Base-by-base conservation (phyloP, 148 eudicot species). In the Rhododendron williamsianum region DNA sequence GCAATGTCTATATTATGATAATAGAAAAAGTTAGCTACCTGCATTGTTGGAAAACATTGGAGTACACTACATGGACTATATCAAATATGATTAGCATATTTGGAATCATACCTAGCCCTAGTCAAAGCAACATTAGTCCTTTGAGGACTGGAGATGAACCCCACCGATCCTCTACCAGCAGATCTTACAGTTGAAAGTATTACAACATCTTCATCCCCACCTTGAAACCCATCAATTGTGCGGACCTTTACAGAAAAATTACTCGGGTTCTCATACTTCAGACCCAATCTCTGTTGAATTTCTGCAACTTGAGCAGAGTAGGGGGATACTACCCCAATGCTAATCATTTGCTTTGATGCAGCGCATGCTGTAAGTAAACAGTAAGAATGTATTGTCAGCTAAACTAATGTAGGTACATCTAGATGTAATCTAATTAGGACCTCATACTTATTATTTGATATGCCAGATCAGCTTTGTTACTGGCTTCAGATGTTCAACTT, bases 101-200 rank as follows among this genome's bases (percentile, higher is more conserved):
- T 85, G 38, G 51, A 27, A n/a, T 19, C 80, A 52, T 86, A 93
- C 96, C 98, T 90, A 71, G 96, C 98, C 87, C 98, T 86, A 48
- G 96, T 95, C 49, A 95, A 89, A 78, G 98, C 95, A 58, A 95
- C 98, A 88, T 95, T 95, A 58, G 92, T 90, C 77, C 98, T 93
- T 48, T 93, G 93, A 56, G 82, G 86, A 89, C 93, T 89, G 21
- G 91, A 85, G 38, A 93, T 48, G 86, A 93, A 95, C 54, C 98
- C 98, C 60, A 95, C 87, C 12, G 88, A 82, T 60, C 95, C 91
- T 73, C 60, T 58, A 1, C 2, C 81, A 80, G 93, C 91, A 82
- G 95, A 91, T 84, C 93, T 89, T 9, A 93, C 95, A 2, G 98
- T 92, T 43, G 98, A 95, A 80, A 95, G 82, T 27, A 95, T 92